Evolutionary conservation across 2,329 filamentous ascomycete genomes (phyloP).

Genomic region (Aspergillus hortae): DNA sequence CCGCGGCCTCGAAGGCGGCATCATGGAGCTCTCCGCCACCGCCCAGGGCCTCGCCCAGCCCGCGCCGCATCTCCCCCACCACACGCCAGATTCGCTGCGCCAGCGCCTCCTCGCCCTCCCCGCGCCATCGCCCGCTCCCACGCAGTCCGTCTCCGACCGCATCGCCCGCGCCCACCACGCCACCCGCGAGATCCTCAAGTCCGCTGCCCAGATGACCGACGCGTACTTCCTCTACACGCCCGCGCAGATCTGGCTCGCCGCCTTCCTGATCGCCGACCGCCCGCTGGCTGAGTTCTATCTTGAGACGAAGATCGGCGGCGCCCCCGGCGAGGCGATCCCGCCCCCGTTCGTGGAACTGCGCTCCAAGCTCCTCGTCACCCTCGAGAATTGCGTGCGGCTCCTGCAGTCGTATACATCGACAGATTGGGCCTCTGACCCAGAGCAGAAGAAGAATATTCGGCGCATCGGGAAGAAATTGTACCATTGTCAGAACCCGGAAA

Average conservation of each 20-base stretch:
- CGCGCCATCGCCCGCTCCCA: constrained; percentile 17
- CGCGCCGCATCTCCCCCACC: constrained; percentile 25
- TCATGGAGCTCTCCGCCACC: constrained; percentile 74
- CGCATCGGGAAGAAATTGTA: constrained; percentile 49
- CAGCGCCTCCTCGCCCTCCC: constrained; percentile 29
- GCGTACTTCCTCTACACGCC: constrained; percentile 97
- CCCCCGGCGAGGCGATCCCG: constrained; percentile 5
- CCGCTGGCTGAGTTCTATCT: constrained; percentile 45
- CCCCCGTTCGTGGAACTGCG: constrained; percentile 32
- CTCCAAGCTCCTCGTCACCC: constrained; percentile 33
- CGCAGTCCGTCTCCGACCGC: constrained; percentile 40
- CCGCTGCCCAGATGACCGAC: constrained; percentile 80
- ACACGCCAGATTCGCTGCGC: constrained; percentile 30
- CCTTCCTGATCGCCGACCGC: constrained; percentile 69
- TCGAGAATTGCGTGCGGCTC: constrained; percentile 37
- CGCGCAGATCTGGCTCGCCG: constrained; percentile 86
- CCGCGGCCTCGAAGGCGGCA: constrained; percentile 77
- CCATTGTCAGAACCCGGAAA: constrained; percentile 48
- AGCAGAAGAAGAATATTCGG: constrained; percentile 41
- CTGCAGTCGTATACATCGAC: constrained; percentile 37
- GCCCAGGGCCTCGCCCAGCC: constrained; percentile 55
- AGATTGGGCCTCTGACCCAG: constrained; percentile 31
- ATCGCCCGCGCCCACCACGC: constrained; percentile 65
- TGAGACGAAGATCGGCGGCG: constrained; percentile 39
- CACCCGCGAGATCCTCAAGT: constrained; percentile 71